Evolutionary conservation across 805 yeast species (phyloP), one percentile per base, ranked within the genome.

Genomic region (Saturnispora sanitii): DNA sequence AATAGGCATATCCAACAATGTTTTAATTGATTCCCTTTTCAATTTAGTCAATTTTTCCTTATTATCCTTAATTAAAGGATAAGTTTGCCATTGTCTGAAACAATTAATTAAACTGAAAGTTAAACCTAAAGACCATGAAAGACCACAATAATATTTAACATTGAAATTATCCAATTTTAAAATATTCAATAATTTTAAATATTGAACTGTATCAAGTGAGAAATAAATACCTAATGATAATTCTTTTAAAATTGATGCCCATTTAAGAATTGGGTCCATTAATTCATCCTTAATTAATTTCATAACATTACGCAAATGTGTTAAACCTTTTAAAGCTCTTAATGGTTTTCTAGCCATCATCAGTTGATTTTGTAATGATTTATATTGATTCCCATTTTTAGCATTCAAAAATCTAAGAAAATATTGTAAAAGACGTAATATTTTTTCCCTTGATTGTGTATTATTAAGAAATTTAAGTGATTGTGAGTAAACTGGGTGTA

Each of bases 291-390:
- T 83, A 51, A 67, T 72, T 12, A 83, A 72, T 47, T 71, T 69
- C 2, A 82, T 68, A 4, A 88, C 83, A n/a, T 75, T 71, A 51
- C 77, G 77, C 41, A 83, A 55, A 56, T 81, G 86, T 52, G 69
- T 70, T 53, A 88, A 64, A 1, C 94, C 94, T 62, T 87, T 88
- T 47, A 86, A 73, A 54, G 81, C 77, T 54, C 96, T 75, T 67
- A 88, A 64, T 18, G 87, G 79, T 65, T 90, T 90, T 59, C 97
- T 77, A 1, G 46, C 35, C 33, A 47, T 13, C 30, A 35, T 38
- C 13, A 47, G 38, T 8, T 28, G 7, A 9, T 18, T 15, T 27
- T 47, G 50, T 6, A 44, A 21, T 5, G 19, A 6, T 4, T 16
- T 34, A 9, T 37, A 26, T 16, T 25, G 25, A 13, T 33, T 38